These are phyloP conservation scores for Gossypium gossypioides DNA, from an alignment of 441 rosid genomes.

Conservation along the genomic window DNA sequence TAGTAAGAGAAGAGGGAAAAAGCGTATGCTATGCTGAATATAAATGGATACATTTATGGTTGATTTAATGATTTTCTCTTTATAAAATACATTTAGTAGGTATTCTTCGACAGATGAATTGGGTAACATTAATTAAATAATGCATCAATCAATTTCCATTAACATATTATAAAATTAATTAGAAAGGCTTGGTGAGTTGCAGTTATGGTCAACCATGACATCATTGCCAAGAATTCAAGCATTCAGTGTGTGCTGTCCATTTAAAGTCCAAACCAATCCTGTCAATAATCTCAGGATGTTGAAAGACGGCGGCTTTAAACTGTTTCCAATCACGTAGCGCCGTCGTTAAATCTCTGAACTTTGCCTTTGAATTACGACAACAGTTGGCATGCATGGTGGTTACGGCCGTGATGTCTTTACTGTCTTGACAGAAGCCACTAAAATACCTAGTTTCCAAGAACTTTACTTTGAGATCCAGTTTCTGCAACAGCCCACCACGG, in stretches of 20 bases:
- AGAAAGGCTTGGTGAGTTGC: background rate
- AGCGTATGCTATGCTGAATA: too few species aligned
- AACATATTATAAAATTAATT: background rate
- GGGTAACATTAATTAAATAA: too few species aligned
- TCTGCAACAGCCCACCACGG: conserved; percentile 23
- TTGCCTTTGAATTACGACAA: conserved; percentile 56
- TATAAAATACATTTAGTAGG: too few species aligned
- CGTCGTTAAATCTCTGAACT: conserved; percentile 19
- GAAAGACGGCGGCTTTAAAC: background rate
- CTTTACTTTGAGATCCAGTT: conserved; percentile 23
- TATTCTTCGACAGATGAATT: too few species aligned
- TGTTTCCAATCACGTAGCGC: background rate
- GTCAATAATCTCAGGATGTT: background rate
- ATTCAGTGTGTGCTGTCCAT: background rate
- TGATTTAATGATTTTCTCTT: too few species aligned
- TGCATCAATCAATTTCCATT: too few species aligned
- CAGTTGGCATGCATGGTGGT: conserved; percentile 73
- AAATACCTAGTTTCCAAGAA: conserved; percentile 20
- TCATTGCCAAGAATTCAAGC: background rate
- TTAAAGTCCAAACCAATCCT: background rate
- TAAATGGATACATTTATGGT: too few species aligned
- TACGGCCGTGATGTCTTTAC: conserved; percentile 35
- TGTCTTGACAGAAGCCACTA: conserved; percentile 64
- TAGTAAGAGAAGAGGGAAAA: too few species aligned
- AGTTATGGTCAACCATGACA: background rate